These are phyloP conservation scores for Thozetella sp. DNA, from an alignment of 495 filamentous ascomycete genomes.

Conservation along the genomic window DNA sequence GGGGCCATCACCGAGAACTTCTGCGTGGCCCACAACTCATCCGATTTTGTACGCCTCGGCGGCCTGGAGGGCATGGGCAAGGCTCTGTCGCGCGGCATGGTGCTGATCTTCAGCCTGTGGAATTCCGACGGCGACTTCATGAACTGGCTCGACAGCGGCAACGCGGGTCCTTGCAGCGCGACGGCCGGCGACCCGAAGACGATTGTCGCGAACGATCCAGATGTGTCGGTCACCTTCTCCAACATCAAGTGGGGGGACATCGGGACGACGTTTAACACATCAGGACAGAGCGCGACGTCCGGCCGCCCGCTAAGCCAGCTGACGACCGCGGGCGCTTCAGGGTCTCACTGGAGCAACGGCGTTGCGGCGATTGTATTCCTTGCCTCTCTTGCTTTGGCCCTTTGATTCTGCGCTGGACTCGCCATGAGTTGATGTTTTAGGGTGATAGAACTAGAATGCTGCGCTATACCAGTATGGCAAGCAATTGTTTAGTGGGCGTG, in stretches of 20 bases:
- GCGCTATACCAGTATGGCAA: too few relatives aligned
- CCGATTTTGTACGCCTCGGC: slow-evolving; percentile 53
- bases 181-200: slow-evolving; percentile 48
- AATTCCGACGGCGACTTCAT: slow-evolving; percentile 59
- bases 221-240: slow-evolving; percentile 57
- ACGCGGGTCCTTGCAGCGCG: slow-evolving; percentile 61
- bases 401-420: too few relatives aligned
- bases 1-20: slow-evolving; percentile 58
- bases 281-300: neutral
- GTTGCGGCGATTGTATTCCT: too few relatives aligned
- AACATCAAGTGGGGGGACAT: slow-evolving; percentile 70
- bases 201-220: slow-evolving; percentile 46
- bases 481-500: too few relatives aligned
- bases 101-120: slow-evolving; percentile 67
- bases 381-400: too few relatives aligned
- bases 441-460: too few relatives aligned
- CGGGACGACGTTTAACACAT: slow-evolving; percentile 46
- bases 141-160: slow-evolving; percentile 63
- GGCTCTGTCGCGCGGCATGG: slow-evolving; percentile 63
- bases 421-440: too few relatives aligned
- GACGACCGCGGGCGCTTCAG: neutral
- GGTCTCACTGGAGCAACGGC: too few relatives aligned
- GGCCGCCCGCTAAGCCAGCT: neutral
- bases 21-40: slow-evolving; percentile 58
- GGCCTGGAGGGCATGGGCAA: slow-evolving; percentile 60